Evolutionary conservation across 2,329 filamentous ascomycete species (phyloP), one percentile per base, ranked within the genome.

Genomic region (Zasmidium angulare): DNA sequence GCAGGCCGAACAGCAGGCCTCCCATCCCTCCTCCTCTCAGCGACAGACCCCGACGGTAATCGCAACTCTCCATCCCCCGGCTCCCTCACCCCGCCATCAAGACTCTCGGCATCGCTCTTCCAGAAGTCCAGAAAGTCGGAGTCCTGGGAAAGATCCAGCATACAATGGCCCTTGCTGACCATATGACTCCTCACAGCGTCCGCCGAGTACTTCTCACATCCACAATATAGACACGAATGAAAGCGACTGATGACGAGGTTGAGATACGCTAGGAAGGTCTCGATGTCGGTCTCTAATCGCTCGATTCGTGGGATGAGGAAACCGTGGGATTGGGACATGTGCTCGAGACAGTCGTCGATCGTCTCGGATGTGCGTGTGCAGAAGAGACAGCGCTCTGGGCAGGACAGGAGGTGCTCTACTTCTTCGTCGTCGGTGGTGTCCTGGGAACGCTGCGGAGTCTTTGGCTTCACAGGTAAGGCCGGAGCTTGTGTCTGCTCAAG

Each of bases 151-250:
- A 65, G 54, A 52, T 65, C 59, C 2, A 65, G 40, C 53, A 62
- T 75, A 63, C 81, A 83, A 58, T 84, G 81, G 0, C 79, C 77
- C 50, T 80, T 82, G 1, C 70, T 75, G 0, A 70, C 64, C 81
- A 83, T 84, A 55, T 84, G 83, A 36, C 82, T 79, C 61, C 81
- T 80, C 0, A 79, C 77, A 0, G 76, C 82, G 52, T 80, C 72
- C 0, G 73, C 70, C 0, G 77, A 80, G 0, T 68, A 67, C 29
- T 79, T 74, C 40, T 76, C 69, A 14, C 74, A 79, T 0, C 79
- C 79, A 62, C 82, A 85, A 20, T 74, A 76, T 40, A 85, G 72
- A 59, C 83, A 85, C 67, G 84, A 80, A 19, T 72, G 72, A 55
- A 81, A 83, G 0, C 68, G 75, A 20, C 72, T 78, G 14, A 84